Evolutionary conservation across 768 basidiomycete genomes (phyloP).

Genomic region (Tulasnella sp.): DNA sequence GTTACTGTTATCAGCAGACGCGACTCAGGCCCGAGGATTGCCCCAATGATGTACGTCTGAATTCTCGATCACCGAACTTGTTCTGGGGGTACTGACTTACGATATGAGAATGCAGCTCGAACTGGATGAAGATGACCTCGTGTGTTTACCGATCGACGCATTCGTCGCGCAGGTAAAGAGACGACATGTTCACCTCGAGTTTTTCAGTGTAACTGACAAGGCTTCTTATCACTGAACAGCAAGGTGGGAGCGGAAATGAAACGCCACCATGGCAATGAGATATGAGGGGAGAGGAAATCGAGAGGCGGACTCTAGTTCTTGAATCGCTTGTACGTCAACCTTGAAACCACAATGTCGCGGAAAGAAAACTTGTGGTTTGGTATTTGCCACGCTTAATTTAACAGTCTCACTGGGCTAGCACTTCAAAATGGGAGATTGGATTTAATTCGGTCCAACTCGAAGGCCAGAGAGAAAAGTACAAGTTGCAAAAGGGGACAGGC

Average conservation of each 20-base stretch:
- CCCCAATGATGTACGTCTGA: background rate
- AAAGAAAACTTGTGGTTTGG: too few species aligned
- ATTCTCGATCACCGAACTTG: background rate
- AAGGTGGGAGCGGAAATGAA: background rate
- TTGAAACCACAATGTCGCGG: too few species aligned
- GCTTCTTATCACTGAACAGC: background rate
- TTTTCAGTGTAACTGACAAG: background rate
- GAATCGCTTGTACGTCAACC: too few species aligned
- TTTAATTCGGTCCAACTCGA: too few species aligned
- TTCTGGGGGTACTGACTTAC: background rate
- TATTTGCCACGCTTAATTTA: too few species aligned
- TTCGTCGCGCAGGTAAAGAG: background rate
- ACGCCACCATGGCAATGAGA: background rate
- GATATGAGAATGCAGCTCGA: background rate
- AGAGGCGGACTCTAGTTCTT: background rate
- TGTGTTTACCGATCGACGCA: background rate
- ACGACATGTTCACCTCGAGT: background rate
- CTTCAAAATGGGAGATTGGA: too few species aligned
- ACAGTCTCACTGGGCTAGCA: too few species aligned
- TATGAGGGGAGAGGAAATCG: conserved; percentile 1
- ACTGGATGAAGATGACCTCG: background rate
- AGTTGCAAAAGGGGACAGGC: too few species aligned
- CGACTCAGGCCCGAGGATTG: background rate
- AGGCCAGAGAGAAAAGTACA: too few species aligned
- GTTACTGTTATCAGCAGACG: background rate